These are phyloP conservation scores for Rubroboletus satanas DNA, from an alignment of 768 basidiomycete genomes.

Conservation along the genomic window DNA sequence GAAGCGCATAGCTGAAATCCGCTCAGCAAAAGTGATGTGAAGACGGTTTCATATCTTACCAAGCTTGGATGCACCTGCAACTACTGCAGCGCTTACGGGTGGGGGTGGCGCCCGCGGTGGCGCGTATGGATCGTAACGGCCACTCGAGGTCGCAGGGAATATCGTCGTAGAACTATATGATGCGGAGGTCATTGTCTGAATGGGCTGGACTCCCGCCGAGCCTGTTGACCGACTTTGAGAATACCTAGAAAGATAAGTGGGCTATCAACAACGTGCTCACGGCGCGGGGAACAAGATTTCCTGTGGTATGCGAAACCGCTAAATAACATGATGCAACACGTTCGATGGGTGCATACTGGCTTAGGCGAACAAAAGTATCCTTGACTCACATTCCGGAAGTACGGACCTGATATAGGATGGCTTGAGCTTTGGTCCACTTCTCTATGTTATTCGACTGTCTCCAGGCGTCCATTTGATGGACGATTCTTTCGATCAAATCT, in stretches of 20 bases:
- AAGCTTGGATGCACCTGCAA: conserved; percentile 25
- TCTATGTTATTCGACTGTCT: conserved; percentile 51
- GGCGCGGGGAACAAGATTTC: background rate
- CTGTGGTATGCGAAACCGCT: conserved; percentile 7
- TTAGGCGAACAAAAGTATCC: conserved; percentile 8
- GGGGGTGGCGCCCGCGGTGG: conserved; percentile 47
- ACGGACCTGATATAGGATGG: conserved; percentile 64
- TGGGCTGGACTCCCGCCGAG: conserved; percentile 22
- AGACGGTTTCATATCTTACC: conserved; percentile 21
- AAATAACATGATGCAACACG: conserved; percentile 7
- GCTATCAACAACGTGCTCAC: conserved; percentile 16
- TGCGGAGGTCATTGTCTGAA: conserved; percentile 16
- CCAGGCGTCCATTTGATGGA: conserved; percentile 57
- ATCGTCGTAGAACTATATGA: conserved; percentile 23
- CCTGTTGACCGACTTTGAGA: conserved; percentile 25
- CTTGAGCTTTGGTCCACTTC: conserved; percentile 67
- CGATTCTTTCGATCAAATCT: conserved; percentile 78
- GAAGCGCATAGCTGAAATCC: conserved; percentile 59
- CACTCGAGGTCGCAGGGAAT: conserved; percentile 29
- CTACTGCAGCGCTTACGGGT: conserved; percentile 36
- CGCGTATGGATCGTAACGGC: conserved; percentile 65
- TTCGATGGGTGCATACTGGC: conserved; percentile 8
- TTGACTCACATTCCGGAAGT: conserved; percentile 60
- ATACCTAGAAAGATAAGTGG: conserved; percentile 23
- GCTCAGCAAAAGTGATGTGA: conserved; percentile 10